Conservation (phyloP, 805 yeast species). For the Lachancea nothofagi region DNA sequence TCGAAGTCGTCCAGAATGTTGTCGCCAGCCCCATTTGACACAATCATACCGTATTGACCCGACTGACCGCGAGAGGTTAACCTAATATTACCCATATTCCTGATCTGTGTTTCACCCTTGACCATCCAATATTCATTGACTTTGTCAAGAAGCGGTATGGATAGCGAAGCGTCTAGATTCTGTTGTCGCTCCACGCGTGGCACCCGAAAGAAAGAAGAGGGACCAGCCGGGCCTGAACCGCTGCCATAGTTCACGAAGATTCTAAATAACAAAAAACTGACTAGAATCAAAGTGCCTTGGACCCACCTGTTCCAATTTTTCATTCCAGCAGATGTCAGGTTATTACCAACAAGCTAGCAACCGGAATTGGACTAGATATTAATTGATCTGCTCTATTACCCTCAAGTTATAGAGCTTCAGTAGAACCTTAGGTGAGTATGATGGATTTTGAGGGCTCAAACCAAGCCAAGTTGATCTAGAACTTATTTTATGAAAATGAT, state of each 20-base stretch:
- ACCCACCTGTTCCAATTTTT: slow-evolving; percentile 4
- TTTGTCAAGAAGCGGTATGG: slow-evolving; percentile 27
- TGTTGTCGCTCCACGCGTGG: slow-evolving; percentile 5
- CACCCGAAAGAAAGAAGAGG: background rate
- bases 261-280: slow-evolving; percentile 1
- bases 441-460: too few relatives aligned
- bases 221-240: background rate
- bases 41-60: slow-evolving; percentile 20
- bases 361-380: too few relatives aligned
- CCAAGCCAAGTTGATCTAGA: too few relatives aligned
- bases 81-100: slow-evolving; percentile 23
- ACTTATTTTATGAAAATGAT: too few relatives aligned
- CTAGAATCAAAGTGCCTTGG: slow-evolving; percentile 1
- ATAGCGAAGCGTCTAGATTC: slow-evolving; percentile 27
- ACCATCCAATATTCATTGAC: slow-evolving; percentile 28
- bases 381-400: too few relatives aligned
- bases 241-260: background rate
- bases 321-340: too few relatives aligned
- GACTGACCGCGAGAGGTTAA: slow-evolving; percentile 19
- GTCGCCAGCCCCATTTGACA: slow-evolving; percentile 33
- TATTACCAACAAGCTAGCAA: too few relatives aligned
- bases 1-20: slow-evolving; percentile 32
- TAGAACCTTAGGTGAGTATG: too few relatives aligned
- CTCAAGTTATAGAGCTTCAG: too few relatives aligned
- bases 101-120: slow-evolving; percentile 27